Evolutionary conservation across 495 filamentous ascomycete species (phyloP).

Genomic region (Cercophora newfieldiana): DNA sequence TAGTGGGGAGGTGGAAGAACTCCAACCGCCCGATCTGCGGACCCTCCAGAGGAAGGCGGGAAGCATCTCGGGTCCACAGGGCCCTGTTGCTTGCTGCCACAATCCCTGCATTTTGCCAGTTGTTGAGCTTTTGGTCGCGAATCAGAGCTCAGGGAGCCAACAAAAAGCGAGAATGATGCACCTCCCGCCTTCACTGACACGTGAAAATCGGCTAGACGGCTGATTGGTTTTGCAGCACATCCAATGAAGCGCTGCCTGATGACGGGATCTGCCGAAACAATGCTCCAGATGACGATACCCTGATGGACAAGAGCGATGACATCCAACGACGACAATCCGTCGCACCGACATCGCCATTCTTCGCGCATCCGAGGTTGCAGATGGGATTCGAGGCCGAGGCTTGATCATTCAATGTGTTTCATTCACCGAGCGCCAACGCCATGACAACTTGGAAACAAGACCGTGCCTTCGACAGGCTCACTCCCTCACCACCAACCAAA

Average conservation of each 20-base stretch:
- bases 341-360: not conserved
- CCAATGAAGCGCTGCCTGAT: not conserved
- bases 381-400: not conserved
- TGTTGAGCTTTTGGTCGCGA: slow-evolving; percentile 8
- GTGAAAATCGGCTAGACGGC: slow-evolving; percentile 13
- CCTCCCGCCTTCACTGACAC: slow-evolving; percentile 13
- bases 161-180: not conserved
- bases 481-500: not conserved
- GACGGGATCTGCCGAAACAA: not conserved
- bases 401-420: not conserved
- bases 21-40: not conserved
- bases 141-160: not conserved
- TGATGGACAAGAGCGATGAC: not conserved
- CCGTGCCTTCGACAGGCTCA: too few species aligned
- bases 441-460: not conserved
- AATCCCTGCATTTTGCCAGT: slow-evolving; percentile 7
- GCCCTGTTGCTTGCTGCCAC: not conserved
- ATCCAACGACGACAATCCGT: not conserved
- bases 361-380: not conserved
- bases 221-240: not conserved
- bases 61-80: not conserved
- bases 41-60: not conserved
- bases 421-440: not conserved
- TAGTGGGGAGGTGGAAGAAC: not conserved
- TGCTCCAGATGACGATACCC: slow-evolving; percentile 1